Evolutionary conservation across 2,329 filamentous ascomycete genomes (phyloP), one percentile per base, ranked within the genome.

Genomic region (Ophiocordyceps robertsii): DNA sequence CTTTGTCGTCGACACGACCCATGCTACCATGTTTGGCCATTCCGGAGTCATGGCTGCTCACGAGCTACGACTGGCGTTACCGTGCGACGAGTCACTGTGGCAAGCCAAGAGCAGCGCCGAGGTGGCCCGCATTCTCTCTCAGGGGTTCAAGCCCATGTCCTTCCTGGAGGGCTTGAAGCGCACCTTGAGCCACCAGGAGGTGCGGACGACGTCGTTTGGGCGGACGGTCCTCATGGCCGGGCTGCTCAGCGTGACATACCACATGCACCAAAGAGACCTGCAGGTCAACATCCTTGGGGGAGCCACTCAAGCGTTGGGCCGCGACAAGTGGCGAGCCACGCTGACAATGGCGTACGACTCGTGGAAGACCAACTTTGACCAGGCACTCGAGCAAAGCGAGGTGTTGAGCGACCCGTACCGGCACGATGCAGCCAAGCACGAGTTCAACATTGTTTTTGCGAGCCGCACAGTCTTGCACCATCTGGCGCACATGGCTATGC

Each of bases 21-120:
- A 98, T 60, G 88, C 89, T 1, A 95, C 88, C 27, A 95, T 98
- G 84, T 96, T 96, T 61, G 92, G 90, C 0, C 92, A 96, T 61
- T 92, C 89, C 3, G 90, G 87, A 1, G 88, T 93, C 37, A 95
- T 96, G 90, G 88, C 94, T 8, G 88, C 89, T 3, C 89, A 96
- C 54, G 92, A 96, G 61, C 86, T 98, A 76, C 79, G 87, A 40
- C 70, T 96, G 9, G 86, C 88, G 1, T 64, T 98, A 37, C 92
- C 92, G 1, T 96, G 90, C 56, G 89, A 96, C 51, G 92, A 96
- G 58, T 78, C 82, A 4, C 66, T 96, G 11, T 98, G 92, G 92
- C 84, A 83, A 43, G 92, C 92, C 5, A 85, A 82, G 4, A 95
- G 82, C 58, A 85, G 86, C 42, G 77, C 81, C 1, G 92, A 96